Evolutionary conservation across 345 rosid genomes (phyloP), one percentile per base, ranked within the genome.

Genomic region (Lagerstroemia speciosa): DNA sequence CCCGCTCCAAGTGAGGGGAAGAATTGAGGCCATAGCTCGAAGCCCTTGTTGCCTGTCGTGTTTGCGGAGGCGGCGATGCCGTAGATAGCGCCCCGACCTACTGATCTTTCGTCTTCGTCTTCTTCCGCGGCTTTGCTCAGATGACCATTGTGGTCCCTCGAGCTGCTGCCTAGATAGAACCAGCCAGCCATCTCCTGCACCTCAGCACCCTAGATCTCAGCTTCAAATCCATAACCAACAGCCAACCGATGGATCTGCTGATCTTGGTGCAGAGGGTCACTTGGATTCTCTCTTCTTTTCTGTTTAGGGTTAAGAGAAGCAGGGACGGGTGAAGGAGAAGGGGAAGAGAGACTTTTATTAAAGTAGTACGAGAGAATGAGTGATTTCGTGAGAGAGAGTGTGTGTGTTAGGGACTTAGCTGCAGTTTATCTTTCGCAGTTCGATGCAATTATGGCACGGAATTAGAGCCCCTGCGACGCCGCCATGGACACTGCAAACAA

Each of bases 151-250:
- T 65, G 67, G 20, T 37, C 52, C 30, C 30, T n/a, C 3, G 69
- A 36, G 89, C 89, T 33, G 46, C 46, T 41, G 16, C 92, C 87
- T 86, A 92, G 85, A 84, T 89, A 87, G 80, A 87, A 92, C 83
- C 87, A 86, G 46, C 96, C 93, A 64, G 98, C 89, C 98, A 92
- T 92, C 74, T 83, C 72, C 80, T 68, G 20, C 55, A 10, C 45
- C 29, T 37, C n/a, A 10, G 60, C 27, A 1, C 27, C 60, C 60
- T n/a, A 8, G 60, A 53, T 26, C 30, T 30, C 43, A 37, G 67
- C 41, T 19, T 24, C 40, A 36, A 33, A 67, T 67, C 69, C 69
- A 67, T 67, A 24, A 30, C 60, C 27, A 53, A 26, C 14, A 41
- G 46, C 46, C 46, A 41, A 16, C 46, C 46, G 46, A 5, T 41